A percentile compares a stretch with the other conserved stretches of the same genome.
These are phyloP conservation scores for Paracoccidioides brasiliensis DNA, from an alignment of 2,329 filamentous ascomycete genomes.

Conservation along the genomic window DNA sequence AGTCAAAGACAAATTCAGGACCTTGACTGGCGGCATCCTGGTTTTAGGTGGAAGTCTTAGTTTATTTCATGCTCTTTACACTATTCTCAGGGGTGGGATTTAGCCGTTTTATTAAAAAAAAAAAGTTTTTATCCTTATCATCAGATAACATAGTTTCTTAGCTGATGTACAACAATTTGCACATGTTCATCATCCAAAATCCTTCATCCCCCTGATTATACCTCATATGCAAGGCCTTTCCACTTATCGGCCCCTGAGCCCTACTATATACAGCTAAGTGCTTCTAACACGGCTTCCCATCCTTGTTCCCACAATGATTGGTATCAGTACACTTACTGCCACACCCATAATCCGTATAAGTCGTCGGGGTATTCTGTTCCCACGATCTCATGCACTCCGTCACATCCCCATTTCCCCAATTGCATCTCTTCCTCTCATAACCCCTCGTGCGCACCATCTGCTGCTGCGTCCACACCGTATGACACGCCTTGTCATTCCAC, in stretches of 20 bases:
- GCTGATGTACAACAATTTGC: too few species aligned
- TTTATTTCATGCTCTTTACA: too few species aligned
- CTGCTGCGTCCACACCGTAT: constrained; percentile 1
- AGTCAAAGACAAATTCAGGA: constrained; percentile 42
- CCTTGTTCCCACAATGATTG: not conserved
- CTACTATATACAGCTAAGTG: not conserved
- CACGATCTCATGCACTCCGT: constrained; percentile 1
- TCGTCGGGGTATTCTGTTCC: not conserved
- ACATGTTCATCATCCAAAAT: not conserved
- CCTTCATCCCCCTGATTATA: not conserved
- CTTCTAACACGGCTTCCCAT: not conserved
- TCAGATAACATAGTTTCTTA: not conserved
- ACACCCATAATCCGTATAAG: constrained; percentile 1
- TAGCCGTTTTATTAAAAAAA: not conserved
- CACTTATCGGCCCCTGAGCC: not conserved
- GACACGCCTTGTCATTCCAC: not conserved
- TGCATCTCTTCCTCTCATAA: not conserved
- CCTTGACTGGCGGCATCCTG: constrained; percentile 54
- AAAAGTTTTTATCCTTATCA: not conserved
- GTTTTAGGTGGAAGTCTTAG: constrained; percentile 47
- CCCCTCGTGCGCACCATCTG: not conserved
- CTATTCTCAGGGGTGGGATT: not conserved
- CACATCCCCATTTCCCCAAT: not conserved
- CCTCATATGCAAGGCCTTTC: not conserved
- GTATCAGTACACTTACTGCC: not conserved